phyloP scores from a whole-genome alignment of 345 rosid genomes.

The Gossypium longicalyx region DNA sequence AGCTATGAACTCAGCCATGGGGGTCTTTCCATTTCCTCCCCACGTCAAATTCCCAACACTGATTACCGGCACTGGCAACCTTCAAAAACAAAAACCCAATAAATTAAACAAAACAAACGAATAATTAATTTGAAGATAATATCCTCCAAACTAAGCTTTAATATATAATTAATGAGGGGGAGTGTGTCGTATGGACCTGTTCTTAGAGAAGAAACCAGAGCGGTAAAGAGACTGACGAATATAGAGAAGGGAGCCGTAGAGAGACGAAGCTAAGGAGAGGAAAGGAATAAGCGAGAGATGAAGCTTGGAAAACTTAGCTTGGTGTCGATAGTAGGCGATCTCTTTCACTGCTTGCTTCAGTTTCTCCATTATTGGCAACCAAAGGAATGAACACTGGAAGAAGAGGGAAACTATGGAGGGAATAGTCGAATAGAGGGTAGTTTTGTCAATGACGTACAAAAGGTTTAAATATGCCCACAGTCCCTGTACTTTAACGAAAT shows the following conservation, averaged over 20 bases:
- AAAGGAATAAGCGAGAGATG: constrained; percentile 53
- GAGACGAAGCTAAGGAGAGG: constrained; percentile 50
- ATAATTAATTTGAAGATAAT: neutral
- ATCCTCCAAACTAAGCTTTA: neutral
- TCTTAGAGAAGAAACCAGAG: constrained; percentile 39
- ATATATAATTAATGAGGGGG: neutral
- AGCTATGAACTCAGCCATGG: constrained; percentile 77
- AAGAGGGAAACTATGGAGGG: neutral
- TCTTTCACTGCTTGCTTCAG: constrained; percentile 46
- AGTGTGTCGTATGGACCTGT: constrained; percentile 31
- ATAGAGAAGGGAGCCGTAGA: constrained; percentile 46
- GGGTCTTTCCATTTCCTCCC: constrained; percentile 97
- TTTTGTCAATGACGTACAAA: neutral
- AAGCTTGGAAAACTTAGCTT: constrained; percentile 30
- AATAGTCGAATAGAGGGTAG: no score
- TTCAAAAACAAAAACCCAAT: constrained; percentile 20
- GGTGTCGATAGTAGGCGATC: constrained; percentile 57
- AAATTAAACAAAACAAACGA: neutral
- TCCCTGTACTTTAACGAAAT: no score
- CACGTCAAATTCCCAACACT: constrained; percentile 88
- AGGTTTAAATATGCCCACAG: constrained; percentile 13
- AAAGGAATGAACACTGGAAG: neutral
- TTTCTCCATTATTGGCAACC: constrained; percentile 42
- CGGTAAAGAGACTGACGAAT: constrained; percentile 54
- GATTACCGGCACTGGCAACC: constrained; percentile 79